Conservation (phyloP, 768 basidiomycete species). For the Exsudoporus frostii region DNA sequence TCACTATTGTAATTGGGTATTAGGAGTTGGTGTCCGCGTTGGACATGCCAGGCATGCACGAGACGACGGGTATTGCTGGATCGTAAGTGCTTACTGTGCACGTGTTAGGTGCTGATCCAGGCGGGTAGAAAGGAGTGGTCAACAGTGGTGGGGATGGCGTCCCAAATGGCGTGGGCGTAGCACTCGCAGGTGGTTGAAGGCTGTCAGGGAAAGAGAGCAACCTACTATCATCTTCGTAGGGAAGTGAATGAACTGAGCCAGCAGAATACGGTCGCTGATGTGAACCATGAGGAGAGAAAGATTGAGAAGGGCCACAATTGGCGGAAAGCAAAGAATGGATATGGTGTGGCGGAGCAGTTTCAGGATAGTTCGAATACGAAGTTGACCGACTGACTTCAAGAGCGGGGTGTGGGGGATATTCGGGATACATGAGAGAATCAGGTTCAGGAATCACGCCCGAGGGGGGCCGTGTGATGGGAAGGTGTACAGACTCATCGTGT, state of each 20-base stretch:
- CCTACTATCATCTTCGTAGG: conserved; percentile 12
- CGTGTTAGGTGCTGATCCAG: conserved; percentile 5
- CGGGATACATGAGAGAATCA: conserved; percentile 11
- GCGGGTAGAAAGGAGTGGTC: conserved; percentile 32
- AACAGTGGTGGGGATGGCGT: conserved; percentile 27
- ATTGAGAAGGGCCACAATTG: conserved; percentile 2
- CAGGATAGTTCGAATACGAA: conserved; percentile 17
- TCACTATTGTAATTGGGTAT: conserved; percentile 7
- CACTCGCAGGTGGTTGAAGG: conserved; percentile 6
- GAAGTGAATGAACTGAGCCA: conserved; percentile 15
- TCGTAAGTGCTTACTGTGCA: conserved; percentile 8
- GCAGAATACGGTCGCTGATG: conserved; percentile 21
- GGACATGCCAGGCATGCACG: conserved; percentile 16
- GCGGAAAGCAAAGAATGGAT: conserved; percentile 10
- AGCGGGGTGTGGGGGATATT: conserved; percentile 12
- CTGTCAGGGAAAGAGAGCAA: conserved; percentile 10
- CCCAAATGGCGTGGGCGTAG: conserved; percentile 10
- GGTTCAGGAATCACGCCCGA: conserved; percentile 8
- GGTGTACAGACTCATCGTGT: conserved; percentile 11
- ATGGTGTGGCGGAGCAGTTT: conserved; percentile 8
- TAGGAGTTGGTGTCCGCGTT: conserved; percentile 11
- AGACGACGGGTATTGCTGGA: conserved; percentile 7
- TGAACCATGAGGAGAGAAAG: conserved; percentile 8
- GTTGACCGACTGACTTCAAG: conserved; percentile 10
- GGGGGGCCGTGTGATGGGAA: conserved; percentile 7